Base-by-base conservation (phyloP, 2,329 filamentous ascomycete species). In the Thermoascus crustaceus region DNA sequence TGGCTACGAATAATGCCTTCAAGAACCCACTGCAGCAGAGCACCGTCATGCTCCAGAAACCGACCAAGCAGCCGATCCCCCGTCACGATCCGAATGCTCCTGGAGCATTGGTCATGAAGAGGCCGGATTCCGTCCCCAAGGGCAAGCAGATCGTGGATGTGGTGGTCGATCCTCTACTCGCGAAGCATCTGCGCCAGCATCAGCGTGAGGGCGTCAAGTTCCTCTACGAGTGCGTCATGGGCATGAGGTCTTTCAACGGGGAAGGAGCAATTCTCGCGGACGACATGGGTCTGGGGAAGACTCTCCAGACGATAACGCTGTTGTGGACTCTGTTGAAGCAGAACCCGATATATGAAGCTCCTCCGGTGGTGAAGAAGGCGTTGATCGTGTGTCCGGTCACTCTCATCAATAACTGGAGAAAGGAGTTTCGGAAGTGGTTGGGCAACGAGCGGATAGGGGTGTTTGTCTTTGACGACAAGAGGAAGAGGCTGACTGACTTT, bases 201-300 rank as follows among this genome's bases (percentile, higher is more conserved):
- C 81, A 85, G 51, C 69, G 76, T 9, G 75, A 80, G 49, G 81
- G 81, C 14, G 78, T 85, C 1, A 66, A 74, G 32, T 85, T 85
- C 47, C 55, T 85, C 27, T 85, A 85, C 49, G 80, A 85, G 57
- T 84, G 80, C 51, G 76, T 85, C 0, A 85, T 85, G 80, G 80
- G 80, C 4, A 73, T 84, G 69, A 70, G 78, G 26, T 63, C 69
- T 26, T 78, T 73, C 42, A 75, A 75, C 47, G 80, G 80, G 1
- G 72, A 80, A 55, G 80, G 80, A 16, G 80, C 79, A 3, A 78
- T 85, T 39, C 63, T 85, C 32, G 81, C 81, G 2, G 81, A 85
- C 51, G 81, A 85, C 47, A 85, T 85, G 81, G 81, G 81, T 0
- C 57, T 85, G 2, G 81, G 81, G 13, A 85, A 85, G 59, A 84